Base-by-base conservation (phyloP, 176 grass and related monocot genomes). In the Coix lacrymajobi region DNA sequence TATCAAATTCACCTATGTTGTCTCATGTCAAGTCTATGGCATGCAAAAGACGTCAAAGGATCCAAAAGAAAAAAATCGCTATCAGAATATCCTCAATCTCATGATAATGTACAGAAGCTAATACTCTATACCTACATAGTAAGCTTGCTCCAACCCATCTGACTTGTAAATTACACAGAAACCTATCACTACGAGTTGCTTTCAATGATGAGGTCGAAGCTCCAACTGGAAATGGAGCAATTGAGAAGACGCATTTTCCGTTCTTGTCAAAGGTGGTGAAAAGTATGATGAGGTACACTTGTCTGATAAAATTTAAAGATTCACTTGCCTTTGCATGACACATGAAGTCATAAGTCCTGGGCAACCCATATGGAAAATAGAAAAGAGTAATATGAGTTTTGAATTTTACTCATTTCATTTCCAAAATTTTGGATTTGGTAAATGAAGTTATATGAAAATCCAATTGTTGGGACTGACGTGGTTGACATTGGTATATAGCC, bases 1-100 rank as follows among this genome's bases (percentile, higher is more conserved):
- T 84, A 92, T 99, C 81, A 99, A 99, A 87, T 99, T 99, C 83
- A 96, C 93, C 9, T 99, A 96, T 83, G 91, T 99, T 76, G 91
- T 99, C 64, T 96, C 96, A 62, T 99, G 96, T 73, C 96, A 99
- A 73, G 48, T 94, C 64, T 99, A 96, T 85, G 93, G 96, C 60
- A 76, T 92, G 91, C 93, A 95, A 80, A 99, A 96, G 76, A 81
- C 66, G 52, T 92, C 89, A 49, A 86, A 84, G 83, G 87, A 99
- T 43, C 0, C 0, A 44, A 88, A 75, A 79, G 87, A 96, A 4
- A 92, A 80, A 78, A 46, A 15, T 68, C 81, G 89, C 87, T 99
- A 96, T 86, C 44, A 68, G 73, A 99, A 96, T 80, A 99, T 99
- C 79, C 96, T 89, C 75, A 62, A 82, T 80, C 96, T 99, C 77